Percentiles rank a stretch among this genome's conserved stretches.
Conservation (phyloP, 768 basidiomycete genomes). For the Trametopsis cervina region DNA sequence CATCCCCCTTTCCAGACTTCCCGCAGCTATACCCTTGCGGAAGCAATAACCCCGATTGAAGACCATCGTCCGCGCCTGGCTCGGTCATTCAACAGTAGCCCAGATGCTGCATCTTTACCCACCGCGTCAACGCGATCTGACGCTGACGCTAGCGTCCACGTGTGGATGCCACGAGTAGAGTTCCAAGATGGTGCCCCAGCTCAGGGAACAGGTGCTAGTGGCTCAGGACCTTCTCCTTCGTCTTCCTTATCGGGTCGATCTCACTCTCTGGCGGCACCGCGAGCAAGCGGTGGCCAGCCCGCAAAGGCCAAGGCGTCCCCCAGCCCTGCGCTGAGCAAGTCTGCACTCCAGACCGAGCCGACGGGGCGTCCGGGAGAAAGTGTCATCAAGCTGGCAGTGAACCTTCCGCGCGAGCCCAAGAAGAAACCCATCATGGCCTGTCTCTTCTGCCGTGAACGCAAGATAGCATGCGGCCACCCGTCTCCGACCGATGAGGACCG, state of each 20-base stretch:
- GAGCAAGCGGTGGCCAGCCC: neutral
- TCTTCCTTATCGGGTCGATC: too few relatives aligned
- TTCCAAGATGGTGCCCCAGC: neutral
- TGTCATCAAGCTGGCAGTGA: slow-evolving; percentile 18
- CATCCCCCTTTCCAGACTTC: neutral
- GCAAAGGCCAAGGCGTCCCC: neutral
- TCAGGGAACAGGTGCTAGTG: neutral
- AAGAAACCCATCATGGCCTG: slow-evolving; percentile 42
- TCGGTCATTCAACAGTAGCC: neutral
- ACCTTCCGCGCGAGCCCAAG: slow-evolving; percentile 7
- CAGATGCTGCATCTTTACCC: neutral
- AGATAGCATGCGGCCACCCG: slow-evolving; percentile 43
- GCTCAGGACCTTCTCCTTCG: neutral
- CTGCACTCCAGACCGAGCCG: neutral
- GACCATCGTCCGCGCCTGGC: neutral
- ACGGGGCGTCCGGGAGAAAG: slow-evolving; percentile 4
- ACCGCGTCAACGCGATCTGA: neutral
- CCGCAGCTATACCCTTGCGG: slow-evolving; percentile 11
- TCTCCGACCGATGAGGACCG: slow-evolving; percentile 29
- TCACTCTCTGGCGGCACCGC: neutral
- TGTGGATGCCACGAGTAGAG: neutral
- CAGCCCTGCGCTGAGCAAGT: neutral
- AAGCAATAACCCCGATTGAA: slow-evolving; percentile 3
- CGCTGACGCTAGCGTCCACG: neutral
- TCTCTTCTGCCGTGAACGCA: slow-evolving; percentile 42